These are phyloP conservation scores for Zymoseptoria tritici DNA, from an alignment of 2,329 filamentous ascomycete genomes.

Conservation along the genomic window DNA sequence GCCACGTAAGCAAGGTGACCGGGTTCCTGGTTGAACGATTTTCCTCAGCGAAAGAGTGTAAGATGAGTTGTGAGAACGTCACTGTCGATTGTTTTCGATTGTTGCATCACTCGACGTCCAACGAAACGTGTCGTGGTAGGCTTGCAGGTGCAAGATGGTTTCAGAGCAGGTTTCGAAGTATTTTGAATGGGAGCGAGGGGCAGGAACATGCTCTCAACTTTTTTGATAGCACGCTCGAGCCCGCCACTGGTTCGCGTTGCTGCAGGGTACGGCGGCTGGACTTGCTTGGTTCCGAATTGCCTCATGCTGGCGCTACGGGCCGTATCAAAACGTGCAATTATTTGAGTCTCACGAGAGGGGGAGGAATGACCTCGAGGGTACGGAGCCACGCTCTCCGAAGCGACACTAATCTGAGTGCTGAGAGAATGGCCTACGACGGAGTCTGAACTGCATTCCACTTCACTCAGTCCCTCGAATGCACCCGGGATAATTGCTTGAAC, in stretches of 20 bases:
- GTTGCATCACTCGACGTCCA: background rate
- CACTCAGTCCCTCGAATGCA: background rate
- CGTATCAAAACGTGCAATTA: background rate
- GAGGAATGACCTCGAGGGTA: no score
- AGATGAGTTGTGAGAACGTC: background rate
- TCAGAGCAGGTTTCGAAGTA: background rate
- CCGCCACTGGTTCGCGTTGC: slow-evolving; percentile 2
- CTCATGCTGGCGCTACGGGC: background rate
- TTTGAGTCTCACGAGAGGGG: background rate
- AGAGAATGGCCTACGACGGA: no score
- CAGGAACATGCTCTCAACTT: background rate
- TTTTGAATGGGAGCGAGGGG: background rate
- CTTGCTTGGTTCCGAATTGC: background rate
- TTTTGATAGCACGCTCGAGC: slow-evolving; percentile 2
- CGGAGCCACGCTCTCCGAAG: no score
- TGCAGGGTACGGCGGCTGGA: background rate
- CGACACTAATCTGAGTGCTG: no score
- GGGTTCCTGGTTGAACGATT: background rate
- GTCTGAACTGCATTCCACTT: background rate
- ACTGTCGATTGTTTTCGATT: background rate
- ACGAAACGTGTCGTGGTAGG: background rate
- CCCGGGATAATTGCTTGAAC: slow-evolving; percentile 6
- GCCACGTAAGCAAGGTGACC: background rate
- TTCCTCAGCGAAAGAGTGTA: background rate
- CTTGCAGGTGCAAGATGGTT: background rate